phyloP scores from a whole-genome alignment of 139 green algal genomes.

The Chlamydomonas urium region DNA sequence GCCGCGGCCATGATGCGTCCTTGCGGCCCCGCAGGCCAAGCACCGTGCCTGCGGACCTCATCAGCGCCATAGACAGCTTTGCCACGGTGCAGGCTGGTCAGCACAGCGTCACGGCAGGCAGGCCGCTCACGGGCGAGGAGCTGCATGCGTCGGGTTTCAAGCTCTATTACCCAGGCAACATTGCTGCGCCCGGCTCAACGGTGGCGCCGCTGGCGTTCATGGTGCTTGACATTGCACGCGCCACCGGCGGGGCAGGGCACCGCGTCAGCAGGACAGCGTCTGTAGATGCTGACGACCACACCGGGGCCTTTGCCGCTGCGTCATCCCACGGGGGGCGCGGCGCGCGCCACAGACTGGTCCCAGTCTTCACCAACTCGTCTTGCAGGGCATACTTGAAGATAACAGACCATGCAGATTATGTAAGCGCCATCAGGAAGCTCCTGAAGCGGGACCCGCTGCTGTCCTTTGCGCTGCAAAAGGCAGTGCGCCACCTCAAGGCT shows the following conservation, averaged over 20 bases:
- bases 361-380: constrained; percentile 28
- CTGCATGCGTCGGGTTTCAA: too few species aligned
- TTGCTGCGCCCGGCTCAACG: too few species aligned
- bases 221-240: not conserved
- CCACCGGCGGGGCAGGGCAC: not conserved
- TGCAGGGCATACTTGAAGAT: constrained; percentile 34
- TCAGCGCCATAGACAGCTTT: too few species aligned
- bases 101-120: too few species aligned
- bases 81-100: too few species aligned
- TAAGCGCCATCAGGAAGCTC: constrained; percentile 30
- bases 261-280: not conserved
- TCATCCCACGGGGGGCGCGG: not conserved
- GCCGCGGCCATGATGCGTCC: too few species aligned
- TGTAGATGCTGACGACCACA: too few species aligned
- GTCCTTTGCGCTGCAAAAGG: constrained; percentile 46
- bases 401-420: constrained; percentile 24
- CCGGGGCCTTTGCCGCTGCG: too few species aligned
- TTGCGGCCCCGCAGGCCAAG: too few species aligned
- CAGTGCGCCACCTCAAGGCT: constrained; percentile 27
- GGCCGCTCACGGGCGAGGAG: too few species aligned
- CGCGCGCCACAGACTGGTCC: constrained; percentile 17
- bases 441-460: constrained; percentile 40
- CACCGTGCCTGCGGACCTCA: too few species aligned
- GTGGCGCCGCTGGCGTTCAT: constrained; percentile 2
- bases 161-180: too few species aligned